These are phyloP conservation scores for Entophlyctis luteolus DNA, from an alignment of 192 early-diverging fungal genomes.

Conservation along the genomic window DNA sequence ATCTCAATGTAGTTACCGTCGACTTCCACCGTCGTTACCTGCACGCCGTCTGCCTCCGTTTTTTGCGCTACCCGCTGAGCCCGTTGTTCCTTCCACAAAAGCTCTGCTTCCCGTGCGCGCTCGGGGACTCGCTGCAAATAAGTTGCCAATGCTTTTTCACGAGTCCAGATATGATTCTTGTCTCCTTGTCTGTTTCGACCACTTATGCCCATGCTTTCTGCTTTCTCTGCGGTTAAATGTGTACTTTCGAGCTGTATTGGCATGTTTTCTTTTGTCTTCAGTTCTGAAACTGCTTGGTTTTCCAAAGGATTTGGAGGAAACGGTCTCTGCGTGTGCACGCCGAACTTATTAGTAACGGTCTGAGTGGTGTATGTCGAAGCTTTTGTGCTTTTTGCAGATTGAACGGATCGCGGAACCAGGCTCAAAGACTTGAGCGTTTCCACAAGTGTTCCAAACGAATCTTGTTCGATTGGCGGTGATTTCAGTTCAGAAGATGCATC, in stretches of 20 bases:
- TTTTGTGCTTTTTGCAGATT: too few relatives aligned
- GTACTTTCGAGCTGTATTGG: too few relatives aligned
- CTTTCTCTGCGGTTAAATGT: too few relatives aligned
- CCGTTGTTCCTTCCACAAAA: slow-evolving; percentile 15
- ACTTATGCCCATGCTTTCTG: too few relatives aligned
- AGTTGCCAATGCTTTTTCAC: slow-evolving; percentile 2
- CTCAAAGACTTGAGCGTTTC: slow-evolving; percentile 12
- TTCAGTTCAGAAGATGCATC: too few relatives aligned
- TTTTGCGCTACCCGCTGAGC: neutral
- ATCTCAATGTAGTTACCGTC: too few relatives aligned
- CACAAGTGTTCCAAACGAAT: slow-evolving; percentile 5
- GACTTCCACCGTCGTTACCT: too few relatives aligned
- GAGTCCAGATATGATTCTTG: neutral
- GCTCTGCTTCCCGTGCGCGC: slow-evolving; percentile 13
- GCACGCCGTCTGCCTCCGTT: neutral
- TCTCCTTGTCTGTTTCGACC: too few relatives aligned
- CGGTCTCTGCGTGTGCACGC: neutral
- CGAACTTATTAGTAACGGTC: neutral
- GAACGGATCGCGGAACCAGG: slow-evolving; percentile 10
- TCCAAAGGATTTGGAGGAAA: neutral
- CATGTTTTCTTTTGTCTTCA: too few relatives aligned
- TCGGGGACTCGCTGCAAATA: neutral
- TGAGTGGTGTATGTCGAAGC: too few relatives aligned
- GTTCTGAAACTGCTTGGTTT: too few relatives aligned
- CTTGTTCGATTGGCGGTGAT: neutral